phyloP scores from a whole-genome alignment of 768 basidiomycete species.

The Leccinellum albellum region DNA sequence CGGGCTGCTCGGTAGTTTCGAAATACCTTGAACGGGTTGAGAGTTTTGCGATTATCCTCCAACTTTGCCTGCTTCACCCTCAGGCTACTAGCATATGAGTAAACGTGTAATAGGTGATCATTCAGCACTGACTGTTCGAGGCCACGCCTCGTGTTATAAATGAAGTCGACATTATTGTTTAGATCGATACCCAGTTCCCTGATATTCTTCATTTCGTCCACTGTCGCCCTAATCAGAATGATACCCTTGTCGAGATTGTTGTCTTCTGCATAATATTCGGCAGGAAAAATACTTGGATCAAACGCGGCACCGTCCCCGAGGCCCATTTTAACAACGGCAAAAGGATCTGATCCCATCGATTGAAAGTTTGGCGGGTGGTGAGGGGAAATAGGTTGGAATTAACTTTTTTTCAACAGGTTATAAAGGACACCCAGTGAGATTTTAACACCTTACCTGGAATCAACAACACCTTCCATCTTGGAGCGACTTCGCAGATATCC shows the following conservation, averaged over 20 bases:
- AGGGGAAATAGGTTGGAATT: background rate
- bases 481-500: too few species aligned
- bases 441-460: too few species aligned
- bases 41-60: background rate
- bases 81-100: background rate
- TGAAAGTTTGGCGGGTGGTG: too few species aligned
- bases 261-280: background rate
- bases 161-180: background rate
- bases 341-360: background rate
- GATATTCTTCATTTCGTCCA: slow-evolving; percentile 5
- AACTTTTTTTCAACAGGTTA: too few species aligned
- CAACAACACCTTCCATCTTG: too few species aligned
- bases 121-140: background rate
- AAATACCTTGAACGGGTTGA: slow-evolving; percentile 1
- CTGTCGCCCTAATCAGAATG: slow-evolving; percentile 1
- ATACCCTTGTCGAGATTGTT: background rate
- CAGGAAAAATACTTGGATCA: background rate
- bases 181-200: background rate
- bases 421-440: too few species aligned
- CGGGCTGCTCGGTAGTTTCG: background rate
- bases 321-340: background rate
- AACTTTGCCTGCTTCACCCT: background rate
- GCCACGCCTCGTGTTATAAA: background rate
- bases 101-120: background rate
- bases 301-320: background rate